Evolutionary conservation across 176 grass and related monocot species (phyloP), one percentile per base, ranked within the genome.

Genomic region (Oryza rufipogon): DNA sequence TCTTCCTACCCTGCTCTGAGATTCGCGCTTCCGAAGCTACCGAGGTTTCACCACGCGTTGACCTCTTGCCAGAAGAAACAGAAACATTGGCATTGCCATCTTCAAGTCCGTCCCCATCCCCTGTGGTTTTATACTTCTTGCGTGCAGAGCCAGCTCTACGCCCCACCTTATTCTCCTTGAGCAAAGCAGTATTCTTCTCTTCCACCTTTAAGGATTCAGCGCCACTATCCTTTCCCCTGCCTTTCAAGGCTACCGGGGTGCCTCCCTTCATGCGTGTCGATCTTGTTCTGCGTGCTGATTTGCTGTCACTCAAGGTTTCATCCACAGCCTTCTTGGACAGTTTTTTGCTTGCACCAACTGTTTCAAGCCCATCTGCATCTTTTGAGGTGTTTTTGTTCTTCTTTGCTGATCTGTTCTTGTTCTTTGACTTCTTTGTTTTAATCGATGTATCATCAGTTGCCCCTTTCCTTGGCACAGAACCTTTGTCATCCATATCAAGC

Each of bases 1-100:
- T 90, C 70, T 90, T 90, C 68, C 79, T 90, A 61, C 84, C 84
- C 82, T 79, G 47, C 80, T 83, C 88, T 48, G 84, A 90, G 28
- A 83, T 87, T 22, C 64, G 30, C 14, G 6, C n/a, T 25, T 73
- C 28, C 49, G 79, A 83, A 39, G 26, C 48, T 63, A 30, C 34
- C 17, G 78, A 71, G 56, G 36, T 68, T 69, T 79, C 75, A 63
- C 39, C 70, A 83, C 19, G 16, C 61, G 23, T 68, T 1, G 12
- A 69, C 16, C 64, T 83, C 79, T 90, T 78, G n/a, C 32, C 49
- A 75, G 68, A 47, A 79, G 74, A 74, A 86, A 34, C 13, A 15
- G 78, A 45, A 78, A 58, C 46, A 11, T 77, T 45, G 13, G 73
- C 66, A 65, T 9, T 44, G 61, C 14, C 47, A 89, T 33, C 78